These are phyloP conservation scores for Aspergillus aculeatinus DNA, from an alignment of 2,329 filamentous ascomycete genomes.

Conservation along the genomic window DNA sequence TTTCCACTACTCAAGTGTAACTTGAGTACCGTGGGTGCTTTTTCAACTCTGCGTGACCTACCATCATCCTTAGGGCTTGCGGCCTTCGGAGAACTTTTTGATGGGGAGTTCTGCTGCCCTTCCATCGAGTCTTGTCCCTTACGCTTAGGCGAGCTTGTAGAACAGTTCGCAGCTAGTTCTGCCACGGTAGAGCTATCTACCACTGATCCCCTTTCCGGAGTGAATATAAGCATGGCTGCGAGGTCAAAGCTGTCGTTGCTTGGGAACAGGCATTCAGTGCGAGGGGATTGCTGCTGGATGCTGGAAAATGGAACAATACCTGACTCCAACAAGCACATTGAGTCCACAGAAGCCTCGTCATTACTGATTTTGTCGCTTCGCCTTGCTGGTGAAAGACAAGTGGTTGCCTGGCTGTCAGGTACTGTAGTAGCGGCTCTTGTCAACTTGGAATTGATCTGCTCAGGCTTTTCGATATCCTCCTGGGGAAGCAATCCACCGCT, in stretches of 20 bases:
- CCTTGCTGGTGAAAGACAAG: not conserved
- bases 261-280: constrained; percentile 13
- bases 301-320: constrained; percentile 37
- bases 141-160: too few relatives aligned
- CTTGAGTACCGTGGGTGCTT: not conserved
- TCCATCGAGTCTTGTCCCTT: too few relatives aligned
- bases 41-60: not conserved
- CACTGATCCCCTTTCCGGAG: constrained; percentile 12
- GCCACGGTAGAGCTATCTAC: too few relatives aligned
- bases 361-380: not conserved
- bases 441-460: not conserved
- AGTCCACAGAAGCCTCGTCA: not conserved
- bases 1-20: not conserved
- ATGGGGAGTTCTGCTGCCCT: too few relatives aligned
- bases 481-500: not conserved
- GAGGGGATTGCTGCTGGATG: constrained; percentile 25
- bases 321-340: not conserved
- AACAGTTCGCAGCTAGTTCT: too few relatives aligned
- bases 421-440: not conserved
- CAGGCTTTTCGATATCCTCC: not conserved
- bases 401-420: not conserved
- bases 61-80: too few relatives aligned
- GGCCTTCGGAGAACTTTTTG: too few relatives aligned
- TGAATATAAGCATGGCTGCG: constrained; percentile 29
- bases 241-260: constrained; percentile 29